Percentiles rank a stretch among this genome's conserved stretches.
These are phyloP conservation scores for Cyclaneusma minus DNA, from an alignment of 2,329 filamentous ascomycete genomes.

Conservation along the genomic window DNA sequence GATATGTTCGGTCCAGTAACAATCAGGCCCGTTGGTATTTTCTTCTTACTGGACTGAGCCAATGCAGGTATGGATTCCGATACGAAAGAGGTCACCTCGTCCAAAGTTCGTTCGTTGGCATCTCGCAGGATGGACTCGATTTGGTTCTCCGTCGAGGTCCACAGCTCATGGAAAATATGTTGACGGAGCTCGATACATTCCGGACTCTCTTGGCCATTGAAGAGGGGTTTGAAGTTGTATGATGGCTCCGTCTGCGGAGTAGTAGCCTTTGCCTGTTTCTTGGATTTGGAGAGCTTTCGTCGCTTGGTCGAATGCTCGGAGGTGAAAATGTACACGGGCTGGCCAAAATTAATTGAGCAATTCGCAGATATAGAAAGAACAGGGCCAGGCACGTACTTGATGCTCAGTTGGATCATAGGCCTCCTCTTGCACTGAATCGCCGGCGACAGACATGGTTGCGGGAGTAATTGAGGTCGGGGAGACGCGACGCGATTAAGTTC, in stretches of 20 bases:
- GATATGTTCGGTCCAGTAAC: slow-evolving; percentile 67
- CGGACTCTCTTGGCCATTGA: slow-evolving; percentile 36
- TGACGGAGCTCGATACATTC: slow-evolving; percentile 36
- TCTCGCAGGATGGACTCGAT: slow-evolving; percentile 45
- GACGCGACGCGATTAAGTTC: too few relatives aligned
- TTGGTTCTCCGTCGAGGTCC: slow-evolving; percentile 45
- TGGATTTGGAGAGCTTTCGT: slow-evolving; percentile 17
- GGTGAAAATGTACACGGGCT: slow-evolving; percentile 49
- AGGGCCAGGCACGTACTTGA: slow-evolving; percentile 11
- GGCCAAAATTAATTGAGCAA: slow-evolving; percentile 2
- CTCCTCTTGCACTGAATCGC: slow-evolving; percentile 10
- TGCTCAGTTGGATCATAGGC: slow-evolving; percentile 17
- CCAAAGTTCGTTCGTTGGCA: slow-evolving; percentile 44
- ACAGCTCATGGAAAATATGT: slow-evolving; percentile 43
- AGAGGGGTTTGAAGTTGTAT: slow-evolving; percentile 31
- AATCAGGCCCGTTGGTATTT: slow-evolving; percentile 55
- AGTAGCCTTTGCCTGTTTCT: slow-evolving; percentile 6
- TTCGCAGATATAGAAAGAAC: slow-evolving; percentile 1
- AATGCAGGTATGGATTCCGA: slow-evolving; percentile 17
- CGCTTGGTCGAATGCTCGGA: slow-evolving; percentile 24
- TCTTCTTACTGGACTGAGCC: slow-evolving; percentile 19
- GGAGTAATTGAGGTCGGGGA: neutral
- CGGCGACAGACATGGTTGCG: slow-evolving; percentile 15
- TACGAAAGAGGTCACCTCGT: slow-evolving; percentile 42
- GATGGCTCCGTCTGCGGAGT: slow-evolving; percentile 1